Evolutionary conservation across 768 basidiomycete species (phyloP), one percentile per base, ranked within the genome.

Genomic region (Amanita inopinata): DNA sequence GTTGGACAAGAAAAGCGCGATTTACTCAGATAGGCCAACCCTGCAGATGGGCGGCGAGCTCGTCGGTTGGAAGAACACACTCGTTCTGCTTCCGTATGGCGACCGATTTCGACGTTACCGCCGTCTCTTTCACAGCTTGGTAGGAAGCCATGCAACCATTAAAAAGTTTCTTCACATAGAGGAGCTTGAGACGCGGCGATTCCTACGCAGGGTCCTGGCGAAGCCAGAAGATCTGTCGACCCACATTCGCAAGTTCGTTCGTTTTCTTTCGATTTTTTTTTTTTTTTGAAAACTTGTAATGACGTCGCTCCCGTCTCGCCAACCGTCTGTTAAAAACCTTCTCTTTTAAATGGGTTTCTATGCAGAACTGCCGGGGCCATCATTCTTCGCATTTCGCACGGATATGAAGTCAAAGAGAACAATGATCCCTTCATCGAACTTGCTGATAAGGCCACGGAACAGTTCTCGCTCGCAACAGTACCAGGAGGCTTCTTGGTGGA

Each of bases 1-100:
- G 61, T 63, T 82, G 37, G 78, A 83, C 56, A 79, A 78, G 60
- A 78, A 78, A 51, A 77, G 76, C 46, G 64, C 73, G 19, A 67
- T 74, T 32, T 82, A 81, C 55, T 81, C 80, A 14, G 80, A 82
- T 50, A 73, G 80, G n/a, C 80, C 80, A 36, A 59, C 58, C 35
- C 55, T 70, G 10, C 65, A 68, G 44, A 71, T 74, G 73, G 73
- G 65, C 24, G 74, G 73, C 22, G 71, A 75, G 50, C 62, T 76
- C 15, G 65, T 72, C 22, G 74, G 74, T 30, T 76, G 74, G 74
- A 75, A 73, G 46, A 70, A 74, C 41, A 69, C 71, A 0, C 64
- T 75, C 19, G 73, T 69, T 15, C 64, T 76, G 33, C 55, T 75
- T n/a, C 71, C 69, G n/a, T 76, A 74, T 46, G 70, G 71, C 44